A percentile compares a stretch with the other conserved stretches of the same genome.
Conservation (phyloP, 345 rosid species). For the Murraya paniculata region DNA sequence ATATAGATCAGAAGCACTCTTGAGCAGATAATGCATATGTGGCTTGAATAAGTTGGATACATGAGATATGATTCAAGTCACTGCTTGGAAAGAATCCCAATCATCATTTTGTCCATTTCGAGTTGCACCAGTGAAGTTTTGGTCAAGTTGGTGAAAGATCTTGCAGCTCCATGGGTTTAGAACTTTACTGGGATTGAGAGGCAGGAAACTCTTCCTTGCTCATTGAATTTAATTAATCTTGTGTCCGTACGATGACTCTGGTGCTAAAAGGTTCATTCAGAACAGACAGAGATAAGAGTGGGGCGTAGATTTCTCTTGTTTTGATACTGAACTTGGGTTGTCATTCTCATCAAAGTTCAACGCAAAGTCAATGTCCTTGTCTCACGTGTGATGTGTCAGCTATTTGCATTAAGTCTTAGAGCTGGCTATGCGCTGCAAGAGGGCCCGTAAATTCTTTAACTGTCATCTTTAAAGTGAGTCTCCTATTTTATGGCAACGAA, state of each 20-base stretch:
- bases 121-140: background rate
- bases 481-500: too few species aligned
- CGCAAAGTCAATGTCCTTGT: slow-evolving; percentile 5
- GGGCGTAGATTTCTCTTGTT: slow-evolving; percentile 26
- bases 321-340: slow-evolving; percentile 15
- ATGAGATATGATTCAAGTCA: slow-evolving; percentile 18
- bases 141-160: background rate
- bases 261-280: slow-evolving; percentile 14
- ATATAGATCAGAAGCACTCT: slow-evolving; percentile 1
- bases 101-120: background rate
- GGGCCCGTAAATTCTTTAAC: too few species aligned
- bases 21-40: slow-evolving; percentile 31
- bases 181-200: background rate
- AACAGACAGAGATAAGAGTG: slow-evolving; percentile 26
- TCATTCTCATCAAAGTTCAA: slow-evolving; percentile 17
- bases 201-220: background rate
- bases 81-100: background rate
- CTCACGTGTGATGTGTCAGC: background rate
- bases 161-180: background rate
- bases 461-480: too few species aligned
- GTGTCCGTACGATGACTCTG: background rate
- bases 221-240: background rate
- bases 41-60: slow-evolving; percentile 25
- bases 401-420: too few species aligned
- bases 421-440: too few species aligned